Percentiles rank a stretch among this genome's conserved stretches.
phyloP scores from a whole-genome alignment of 2,329 filamentous ascomycete species.

The Xylaria sp. region DNA sequence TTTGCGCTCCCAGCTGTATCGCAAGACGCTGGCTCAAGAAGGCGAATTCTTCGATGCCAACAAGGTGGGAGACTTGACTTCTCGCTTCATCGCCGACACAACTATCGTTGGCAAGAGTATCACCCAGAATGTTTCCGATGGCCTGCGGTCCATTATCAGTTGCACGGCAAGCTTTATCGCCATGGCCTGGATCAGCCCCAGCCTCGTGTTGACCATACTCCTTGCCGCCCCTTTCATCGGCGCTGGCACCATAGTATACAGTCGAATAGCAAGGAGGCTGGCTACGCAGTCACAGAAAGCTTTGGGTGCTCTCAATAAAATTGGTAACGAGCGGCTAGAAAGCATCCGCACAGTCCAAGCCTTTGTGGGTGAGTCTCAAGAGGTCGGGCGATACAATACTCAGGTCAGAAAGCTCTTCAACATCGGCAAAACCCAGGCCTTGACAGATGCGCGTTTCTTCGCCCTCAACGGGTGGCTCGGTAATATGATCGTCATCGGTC shows the following conservation, averaged over 20 bases:
- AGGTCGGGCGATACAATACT: constrained; percentile 89
- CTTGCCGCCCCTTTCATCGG: constrained; percentile 92
- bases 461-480: constrained; percentile 86
- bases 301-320: constrained; percentile 91
- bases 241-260: constrained; percentile 90
- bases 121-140: constrained; percentile 96
- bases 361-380: constrained; percentile 91
- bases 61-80: constrained; percentile 94
- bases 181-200: constrained; percentile 95
- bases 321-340: constrained; percentile 95
- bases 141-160: constrained; percentile 89
- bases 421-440: constrained; percentile 85
- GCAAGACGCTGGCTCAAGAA: constrained; percentile 94
- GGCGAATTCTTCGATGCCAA: constrained; percentile 99
- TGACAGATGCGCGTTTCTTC: constrained; percentile 93
- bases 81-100: constrained; percentile 92
- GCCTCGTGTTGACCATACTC: constrained; percentile 86
- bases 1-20: constrained; percentile 88
- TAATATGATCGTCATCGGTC: constrained; percentile 93
- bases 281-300: constrained; percentile 95
- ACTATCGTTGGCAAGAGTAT: constrained; percentile 99
- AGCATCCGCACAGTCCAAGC: constrained; percentile 97
- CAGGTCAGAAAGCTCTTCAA: constrained; percentile 93
- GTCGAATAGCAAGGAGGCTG: constrained; percentile 85
- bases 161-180: constrained; percentile 88